Base-by-base conservation (phyloP, 306 rosid species). In the Rosa multiflora region DNA sequence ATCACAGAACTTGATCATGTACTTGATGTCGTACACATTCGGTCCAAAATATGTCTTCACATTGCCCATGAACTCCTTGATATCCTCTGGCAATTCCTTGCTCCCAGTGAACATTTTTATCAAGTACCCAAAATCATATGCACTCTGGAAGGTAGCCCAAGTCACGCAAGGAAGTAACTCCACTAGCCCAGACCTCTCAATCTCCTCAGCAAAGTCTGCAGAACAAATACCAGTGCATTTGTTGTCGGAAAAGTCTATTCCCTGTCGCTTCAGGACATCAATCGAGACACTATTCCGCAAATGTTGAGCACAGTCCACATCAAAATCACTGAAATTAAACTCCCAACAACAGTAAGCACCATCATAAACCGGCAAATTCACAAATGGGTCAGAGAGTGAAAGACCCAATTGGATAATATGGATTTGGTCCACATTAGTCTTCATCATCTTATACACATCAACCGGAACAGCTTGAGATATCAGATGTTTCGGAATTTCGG, bases 311-410 rank as follows among this genome's bases (percentile, higher is more conserved):
- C 7, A 21, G 4, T 73, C 13, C 2, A 73, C 7, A 17, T 73
- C 51, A 29, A 73, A 73, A 17, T 73, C 77, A 8, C 39, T 2
- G 35, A 73, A 73, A 29, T 73, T 73, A 43, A 73, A 73, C 11
- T 73, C 77, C 77, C 77, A 53, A 29, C 4, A 72, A 11, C 63
- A 56, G 63, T n/a, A n/a, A 0, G 12, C 10, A 2, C 63, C 63
- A 9, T 56, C 63, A 9, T 7, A 9, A 56, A 56, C 26, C 0
- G 63, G 63, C 4, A 73, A 11, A 10, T 53, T 20, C 3, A 66
- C 76, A 13, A 2, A 2, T 10, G 6, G 6, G n/a, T 53, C 66
- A 26, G 67, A 73, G 10, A 73, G 77, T 0, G 67, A 20, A 10
- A 53, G 51, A 6, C 67, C 77, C 35, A 73, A 6, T 14, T 73